Percentiles rank a stretch among this genome's conserved stretches.
phyloP scores from a whole-genome alignment of 352 stramenopile species.

The Poterioochromonas sp. region DNA sequence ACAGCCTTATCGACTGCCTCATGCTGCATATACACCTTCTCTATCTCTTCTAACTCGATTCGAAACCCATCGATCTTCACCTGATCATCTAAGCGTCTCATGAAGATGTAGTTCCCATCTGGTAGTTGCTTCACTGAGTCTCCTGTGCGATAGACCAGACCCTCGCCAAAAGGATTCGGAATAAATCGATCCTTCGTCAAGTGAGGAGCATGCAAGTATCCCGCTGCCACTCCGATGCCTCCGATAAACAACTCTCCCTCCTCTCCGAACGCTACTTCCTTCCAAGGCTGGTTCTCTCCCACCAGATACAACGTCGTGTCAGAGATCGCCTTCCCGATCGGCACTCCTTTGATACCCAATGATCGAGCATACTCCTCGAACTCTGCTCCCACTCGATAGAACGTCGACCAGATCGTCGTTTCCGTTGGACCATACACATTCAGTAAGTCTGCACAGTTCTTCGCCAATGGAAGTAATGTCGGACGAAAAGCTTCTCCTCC shows the following conservation, averaged over 20 bases:
- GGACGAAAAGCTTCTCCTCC: background rate
- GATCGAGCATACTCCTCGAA: background rate
- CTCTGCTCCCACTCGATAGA: background rate
- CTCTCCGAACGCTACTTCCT: background rate
- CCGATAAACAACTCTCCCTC: background rate
- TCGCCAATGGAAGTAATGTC: background rate
- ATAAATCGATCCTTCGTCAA: background rate
- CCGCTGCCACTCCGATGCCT: background rate
- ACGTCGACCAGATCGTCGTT: background rate
- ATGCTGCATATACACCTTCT: background rate
- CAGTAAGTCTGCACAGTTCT: background rate
- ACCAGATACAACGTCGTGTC: background rate
- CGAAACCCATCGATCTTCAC: constrained; percentile 10
- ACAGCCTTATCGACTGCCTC: constrained; percentile 5
- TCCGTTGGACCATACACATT: constrained; percentile 5
- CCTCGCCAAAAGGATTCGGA: background rate
- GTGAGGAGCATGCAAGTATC: background rate
- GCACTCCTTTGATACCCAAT: background rate
- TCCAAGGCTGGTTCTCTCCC: background rate
- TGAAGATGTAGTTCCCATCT: background rate
- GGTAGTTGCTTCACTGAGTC: background rate
- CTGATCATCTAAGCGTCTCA: background rate
- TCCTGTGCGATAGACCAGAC: background rate
- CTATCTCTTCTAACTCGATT: background rate
- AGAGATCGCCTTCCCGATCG: background rate